Base-by-base conservation (phyloP, 495 filamentous ascomycete species). In the Aspergillus heteromorphus region DNA sequence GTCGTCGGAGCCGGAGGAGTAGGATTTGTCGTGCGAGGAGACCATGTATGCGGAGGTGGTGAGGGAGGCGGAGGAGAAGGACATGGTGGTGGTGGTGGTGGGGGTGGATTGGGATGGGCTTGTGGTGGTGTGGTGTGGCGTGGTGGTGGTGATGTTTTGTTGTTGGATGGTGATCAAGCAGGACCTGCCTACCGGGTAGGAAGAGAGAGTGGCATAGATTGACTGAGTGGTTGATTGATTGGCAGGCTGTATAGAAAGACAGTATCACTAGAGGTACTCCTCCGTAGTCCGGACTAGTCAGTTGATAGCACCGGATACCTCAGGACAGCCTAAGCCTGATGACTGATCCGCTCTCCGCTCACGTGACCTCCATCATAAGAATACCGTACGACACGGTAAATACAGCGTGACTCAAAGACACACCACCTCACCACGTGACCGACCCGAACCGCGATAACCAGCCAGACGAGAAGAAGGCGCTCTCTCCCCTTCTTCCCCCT, bases 1-100 rank as follows among this genome's bases (percentile, higher is more conserved):
- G 56, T 89, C 86, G 45, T 81, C 75, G 50, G 80, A 78, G 56
- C 70, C 68, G 43, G 62, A 67, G 49, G 64, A 64, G 56, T 71
- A 71, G 55, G 70, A 65, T 60, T 63, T 60, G 59, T 73, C 63
- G 19, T 48, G 45, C 41, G 74, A 70, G 31, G 74, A 65, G 31
- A 73, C 60, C 61, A 74, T 70, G 64, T 74, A 73, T 45, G 71
- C 58, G 27, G 73, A 75, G 57, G 74, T 63, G 47, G 67, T 66
- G 68, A 73, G 71, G 50, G 74, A 76, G 56, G 70, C 66, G 63
- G 70, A 74, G 51, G 64, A 60, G 59, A 67, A 55, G 53, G 61
- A 57, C 31, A 64, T 65, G 51, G 51, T 41, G 43, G 68, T 65
- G 65, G 68, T 72, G 42, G 16, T 16, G 4, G 40, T 36, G 20